Conservation (phyloP, 331 rosid species). For the Acacia concinna region DNA sequence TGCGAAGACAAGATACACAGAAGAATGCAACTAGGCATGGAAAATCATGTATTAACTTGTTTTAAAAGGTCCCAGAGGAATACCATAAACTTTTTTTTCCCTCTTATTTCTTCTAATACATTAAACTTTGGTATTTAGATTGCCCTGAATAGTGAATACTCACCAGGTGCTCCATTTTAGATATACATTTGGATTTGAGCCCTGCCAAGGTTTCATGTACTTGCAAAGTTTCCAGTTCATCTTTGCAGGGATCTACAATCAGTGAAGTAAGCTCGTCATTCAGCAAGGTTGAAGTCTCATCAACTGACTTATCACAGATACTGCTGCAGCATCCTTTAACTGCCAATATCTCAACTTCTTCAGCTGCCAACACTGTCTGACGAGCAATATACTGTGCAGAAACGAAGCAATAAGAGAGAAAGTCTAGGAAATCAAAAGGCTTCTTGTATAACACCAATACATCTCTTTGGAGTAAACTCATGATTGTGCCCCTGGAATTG, state of each 20-base stretch:
- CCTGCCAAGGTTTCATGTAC: slow-evolving; percentile 66
- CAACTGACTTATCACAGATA: slow-evolving; percentile 31
- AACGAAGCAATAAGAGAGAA: slow-evolving; percentile 14
- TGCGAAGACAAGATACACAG: not conserved
- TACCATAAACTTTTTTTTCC: not conserved
- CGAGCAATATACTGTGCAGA: slow-evolving; percentile 63
- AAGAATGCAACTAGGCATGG: not conserved
- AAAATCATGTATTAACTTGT: not conserved
- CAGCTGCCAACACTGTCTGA: slow-evolving; percentile 58
- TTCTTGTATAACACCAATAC: not conserved
- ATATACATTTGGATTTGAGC: slow-evolving; percentile 57
- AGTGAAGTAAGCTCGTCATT: slow-evolving; percentile 38
- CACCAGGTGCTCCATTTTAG: slow-evolving; percentile 65
- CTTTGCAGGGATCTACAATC: slow-evolving; percentile 50
- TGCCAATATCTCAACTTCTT: slow-evolving; percentile 72
- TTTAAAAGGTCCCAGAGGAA: not conserved
- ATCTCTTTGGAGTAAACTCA: not conserved
- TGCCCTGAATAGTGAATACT: slow-evolving; percentile 44
- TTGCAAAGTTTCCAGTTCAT: slow-evolving; percentile 65
- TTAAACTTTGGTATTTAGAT: not conserved
- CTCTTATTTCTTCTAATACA: not conserved
- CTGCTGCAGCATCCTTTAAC: slow-evolving; percentile 44
- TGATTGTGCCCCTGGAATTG: not conserved
- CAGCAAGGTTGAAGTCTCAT: slow-evolving; percentile 21
- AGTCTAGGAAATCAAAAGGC: not conserved